phyloP scores from a whole-genome alignment of 2,329 filamentous ascomycete genomes.

The Grosmannia huntii region DNA sequence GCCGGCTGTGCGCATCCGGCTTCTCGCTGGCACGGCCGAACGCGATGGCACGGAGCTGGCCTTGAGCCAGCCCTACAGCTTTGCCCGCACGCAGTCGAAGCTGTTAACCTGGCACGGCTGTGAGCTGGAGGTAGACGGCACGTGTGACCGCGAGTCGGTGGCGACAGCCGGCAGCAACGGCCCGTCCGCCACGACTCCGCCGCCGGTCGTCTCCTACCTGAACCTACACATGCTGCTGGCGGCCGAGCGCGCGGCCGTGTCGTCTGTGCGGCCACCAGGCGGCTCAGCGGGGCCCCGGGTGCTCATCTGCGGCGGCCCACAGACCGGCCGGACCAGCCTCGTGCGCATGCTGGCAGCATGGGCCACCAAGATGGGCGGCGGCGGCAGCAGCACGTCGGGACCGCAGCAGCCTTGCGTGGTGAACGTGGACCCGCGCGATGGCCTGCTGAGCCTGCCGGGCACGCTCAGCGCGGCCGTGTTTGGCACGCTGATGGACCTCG shows the following conservation, averaged over 20 bases:
- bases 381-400: neutral
- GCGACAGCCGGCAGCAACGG: constrained; percentile 16
- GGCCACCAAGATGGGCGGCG: constrained; percentile 52
- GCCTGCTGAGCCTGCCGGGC: constrained; percentile 64
- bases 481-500: constrained; percentile 72
- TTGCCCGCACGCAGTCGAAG: constrained; percentile 71
- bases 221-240: constrained; percentile 86
- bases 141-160: constrained; percentile 48
- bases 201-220: constrained; percentile 64
- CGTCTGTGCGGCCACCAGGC: constrained; percentile 17
- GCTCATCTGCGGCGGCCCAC: constrained; percentile 65
- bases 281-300: constrained; percentile 61
- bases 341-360: constrained; percentile 68
- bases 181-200: constrained; percentile 21
- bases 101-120: constrained; percentile 91
- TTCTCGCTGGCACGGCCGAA: constrained; percentile 75
- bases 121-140: constrained; percentile 62
- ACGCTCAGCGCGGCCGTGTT: constrained; percentile 80
- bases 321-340: constrained; percentile 73
- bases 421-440: constrained; percentile 74
- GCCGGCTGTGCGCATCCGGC: constrained; percentile 36
- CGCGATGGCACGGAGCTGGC: constrained; percentile 93
- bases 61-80: constrained; percentile 63
- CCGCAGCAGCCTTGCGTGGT: constrained; percentile 62
- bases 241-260: constrained; percentile 47